Base-by-base conservation (phyloP, 176 grass and related monocot species). In the Triticum timopheevii region DNA sequence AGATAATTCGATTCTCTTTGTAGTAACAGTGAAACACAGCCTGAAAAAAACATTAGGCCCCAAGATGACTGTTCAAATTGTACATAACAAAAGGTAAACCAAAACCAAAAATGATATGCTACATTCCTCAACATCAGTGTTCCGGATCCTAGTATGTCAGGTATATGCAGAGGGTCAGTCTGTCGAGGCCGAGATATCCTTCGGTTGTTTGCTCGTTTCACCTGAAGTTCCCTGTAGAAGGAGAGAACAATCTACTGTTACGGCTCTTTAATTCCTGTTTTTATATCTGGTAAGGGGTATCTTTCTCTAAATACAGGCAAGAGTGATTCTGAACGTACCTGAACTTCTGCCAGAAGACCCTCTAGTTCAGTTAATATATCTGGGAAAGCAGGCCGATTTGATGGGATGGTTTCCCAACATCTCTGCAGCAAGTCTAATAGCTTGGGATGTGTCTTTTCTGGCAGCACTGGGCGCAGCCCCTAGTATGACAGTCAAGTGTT, bases 321-420 rank as follows among this genome's bases (percentile, higher is more conserved):
- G 8, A 50, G 22, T 63, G 45, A 38, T 61, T 50, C 23, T 69
- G 36, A 61, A 49, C 49, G 69, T 94, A 99, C 97, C 94, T 97
- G 86, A 87, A 93, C 76, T 85, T 87, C 85, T 82, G 85, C 52
- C 23, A 96, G 81, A 91, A 99, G 90, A 85, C 90, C 90, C 78
- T 99, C 90, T 77, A 99, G 85, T 87, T 99, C 94, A 12, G 78
- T 70, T 82, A 87, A 81, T 50, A 99, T 91, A 52, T 93, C 90
- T 31, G 83, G 78, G 83, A 99, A 99, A 52, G 94, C 83, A 20
- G 97, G 97, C 63, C 97, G 91, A 40, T 80, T 81, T 39, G 85
- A 85, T 78, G 97, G 97, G 88, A 44, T 72, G 19, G 89, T 30
- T 38, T 94, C 89, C 97, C 97, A 99, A 73, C 97, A 93, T 96